A percentile compares a stretch with the other conserved stretches of the same genome.
phyloP scores from a whole-genome alignment of 257 asterid species.

The Solanum tacnaense region DNA sequence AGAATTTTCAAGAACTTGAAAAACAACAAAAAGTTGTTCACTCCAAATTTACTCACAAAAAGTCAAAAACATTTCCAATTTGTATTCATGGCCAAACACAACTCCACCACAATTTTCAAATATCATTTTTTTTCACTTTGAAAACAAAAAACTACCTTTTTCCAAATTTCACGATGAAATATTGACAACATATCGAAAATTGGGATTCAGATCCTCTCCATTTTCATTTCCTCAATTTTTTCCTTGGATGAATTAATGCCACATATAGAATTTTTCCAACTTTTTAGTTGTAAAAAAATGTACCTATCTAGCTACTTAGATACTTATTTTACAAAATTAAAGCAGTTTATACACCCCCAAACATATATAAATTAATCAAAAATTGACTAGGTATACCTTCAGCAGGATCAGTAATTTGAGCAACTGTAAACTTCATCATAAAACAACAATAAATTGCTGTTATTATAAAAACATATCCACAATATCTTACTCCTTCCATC shows the following conservation, averaged over 20 bases:
- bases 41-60: background rate
- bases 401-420: slow-evolving; percentile 13
- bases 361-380: background rate
- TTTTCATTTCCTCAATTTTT: background rate
- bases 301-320: background rate
- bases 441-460: background rate
- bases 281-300: background rate
- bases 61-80: background rate
- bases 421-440: background rate
- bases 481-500: slow-evolving; percentile 5
- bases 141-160: background rate
- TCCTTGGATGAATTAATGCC: background rate
- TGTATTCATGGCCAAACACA: background rate
- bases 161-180: background rate
- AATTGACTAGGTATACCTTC: slow-evolving; percentile 4
- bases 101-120: background rate
- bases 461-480: slow-evolving; percentile 1
- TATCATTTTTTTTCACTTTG: background rate
- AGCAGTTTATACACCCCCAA: background rate
- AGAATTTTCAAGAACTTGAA: background rate
- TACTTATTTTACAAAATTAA: background rate
- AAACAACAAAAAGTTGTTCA: background rate
- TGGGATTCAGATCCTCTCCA: background rate
- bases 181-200: background rate
- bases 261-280: background rate